A percentile compares a stretch with the other conserved stretches of the same genome.
These are phyloP conservation scores for Nepenthes gracilis DNA, from an alignment of 148 eudicot genomes.

Conservation along the genomic window DNA sequence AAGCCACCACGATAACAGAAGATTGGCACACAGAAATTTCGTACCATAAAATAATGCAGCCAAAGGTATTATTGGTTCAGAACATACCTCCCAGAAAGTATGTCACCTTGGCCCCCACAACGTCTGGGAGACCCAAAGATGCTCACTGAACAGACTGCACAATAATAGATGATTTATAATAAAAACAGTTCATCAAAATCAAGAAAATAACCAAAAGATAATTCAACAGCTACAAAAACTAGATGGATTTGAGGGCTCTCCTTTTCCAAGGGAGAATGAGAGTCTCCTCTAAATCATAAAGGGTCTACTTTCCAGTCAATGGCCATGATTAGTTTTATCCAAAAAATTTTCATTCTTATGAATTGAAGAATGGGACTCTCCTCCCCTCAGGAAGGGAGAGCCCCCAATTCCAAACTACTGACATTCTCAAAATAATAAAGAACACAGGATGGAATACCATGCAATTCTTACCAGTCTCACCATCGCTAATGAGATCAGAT, in stretches of 20 bases:
- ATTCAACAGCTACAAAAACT: neutral
- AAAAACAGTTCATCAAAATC: neutral
- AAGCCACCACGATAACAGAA: neutral
- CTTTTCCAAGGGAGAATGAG: too few relatives aligned
- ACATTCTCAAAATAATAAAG: neutral
- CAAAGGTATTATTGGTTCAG: neutral
- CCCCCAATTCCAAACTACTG: too few relatives aligned
- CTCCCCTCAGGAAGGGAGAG: too few relatives aligned
- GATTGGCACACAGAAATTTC: neutral
- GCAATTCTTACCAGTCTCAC: conserved; percentile 36
- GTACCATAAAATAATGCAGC: neutral
- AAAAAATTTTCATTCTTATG: neutral
- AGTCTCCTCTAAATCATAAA: too few relatives aligned
- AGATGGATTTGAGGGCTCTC: too few relatives aligned
- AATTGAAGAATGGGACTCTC: neutral
- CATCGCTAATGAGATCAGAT: conserved; percentile 77
- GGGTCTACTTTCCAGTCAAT: too few relatives aligned
- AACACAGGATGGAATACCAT: neutral
- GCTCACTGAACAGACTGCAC: conserved; percentile 69
- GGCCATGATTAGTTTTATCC: too few relatives aligned
- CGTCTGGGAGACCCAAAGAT: conserved; percentile 92
- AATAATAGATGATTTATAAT: conserved; percentile 3
- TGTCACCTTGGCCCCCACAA: conserved; percentile 99
- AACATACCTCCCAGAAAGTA: conserved; percentile 82
- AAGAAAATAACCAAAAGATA: conserved; percentile 1